Conservation (phyloP, 345 rosid genomes). For the Brassica cretica region DNA sequence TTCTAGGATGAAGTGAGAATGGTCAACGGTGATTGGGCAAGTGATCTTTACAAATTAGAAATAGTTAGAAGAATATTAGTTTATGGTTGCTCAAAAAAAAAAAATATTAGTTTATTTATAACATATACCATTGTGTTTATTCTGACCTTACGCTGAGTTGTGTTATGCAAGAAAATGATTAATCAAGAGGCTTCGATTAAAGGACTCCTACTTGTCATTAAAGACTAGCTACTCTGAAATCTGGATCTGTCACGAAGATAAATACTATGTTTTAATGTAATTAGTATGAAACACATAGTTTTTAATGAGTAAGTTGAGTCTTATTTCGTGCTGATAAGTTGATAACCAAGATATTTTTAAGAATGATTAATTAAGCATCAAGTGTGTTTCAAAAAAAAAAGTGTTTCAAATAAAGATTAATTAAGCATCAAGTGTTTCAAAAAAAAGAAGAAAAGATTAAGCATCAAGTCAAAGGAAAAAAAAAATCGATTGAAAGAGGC, state of each 20-base stretch:
- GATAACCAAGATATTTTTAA: constrained; percentile 11
- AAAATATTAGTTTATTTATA: constrained; percentile 5
- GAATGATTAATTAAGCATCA: neutral
- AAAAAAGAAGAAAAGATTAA: neutral
- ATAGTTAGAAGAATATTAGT: constrained; percentile 11
- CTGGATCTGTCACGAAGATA: constrained; percentile 25
- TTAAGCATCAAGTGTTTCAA: too few relatives aligned
- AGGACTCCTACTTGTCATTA: constrained; percentile 20
- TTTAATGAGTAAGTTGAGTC: constrained; percentile 31
- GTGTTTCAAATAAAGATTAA: too few relatives aligned
- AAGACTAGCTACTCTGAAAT: constrained; percentile 16
- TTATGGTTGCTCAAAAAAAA: neutral
- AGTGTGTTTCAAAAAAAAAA: too few relatives aligned
- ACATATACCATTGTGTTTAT: neutral
- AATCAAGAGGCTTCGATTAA: constrained; percentile 23
- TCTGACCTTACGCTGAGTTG: constrained; percentile 31
- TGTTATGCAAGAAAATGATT: constrained; percentile 8
- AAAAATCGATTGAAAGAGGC: neutral
- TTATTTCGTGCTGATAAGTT: constrained; percentile 2
- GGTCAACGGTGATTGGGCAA: constrained; percentile 27
- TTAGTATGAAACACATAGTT: neutral
- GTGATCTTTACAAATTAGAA: constrained; percentile 15
- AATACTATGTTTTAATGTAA: neutral
- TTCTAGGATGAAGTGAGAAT: constrained; percentile 18
- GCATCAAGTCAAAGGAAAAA: neutral